Base-by-base conservation (phyloP, 257 asterid genomes). In the Eucommia ulmoides region DNA sequence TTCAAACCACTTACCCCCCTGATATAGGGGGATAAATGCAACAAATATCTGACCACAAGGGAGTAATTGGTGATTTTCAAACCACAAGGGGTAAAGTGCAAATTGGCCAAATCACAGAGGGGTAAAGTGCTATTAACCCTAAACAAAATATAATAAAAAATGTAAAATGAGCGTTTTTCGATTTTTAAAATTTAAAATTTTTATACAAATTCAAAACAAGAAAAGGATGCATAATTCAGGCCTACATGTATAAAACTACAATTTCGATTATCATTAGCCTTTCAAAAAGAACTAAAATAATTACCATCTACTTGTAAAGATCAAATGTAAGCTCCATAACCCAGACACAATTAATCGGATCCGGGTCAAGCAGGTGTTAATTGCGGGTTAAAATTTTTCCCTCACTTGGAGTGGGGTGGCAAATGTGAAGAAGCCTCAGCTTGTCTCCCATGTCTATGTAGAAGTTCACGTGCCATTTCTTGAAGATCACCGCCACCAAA, bases 401-500 rank as follows among this genome's bases (percentile, higher is more conserved):
- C 45, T 59, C 65, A 68, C 48, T 63, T 60, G 33, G 84, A 58
- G 41, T 72, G 78, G 10, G 88, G 74, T 42, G 79, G 79, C 71
- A 69, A 59, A 53, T 59, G 44, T 33, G 79, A 20, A n/a, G 58
- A 5, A 29, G 38, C 38, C 4, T 19, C 20, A 14, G 6, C 23
- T 51, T 72, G 75, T 21, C 72, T 69, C 7, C 77, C 81, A 29
- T 65, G 93, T 46, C 92, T 67, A 59, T 68, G 79, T 33, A 82
- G 69, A 47, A 86, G 86, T 63, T 82, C 91, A 19, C 81, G 76
- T 1, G 91, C 97, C 68, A 87, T 65, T 53, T 83, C 94, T 35
- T 88, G 95, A 48, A 88, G 94, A 59, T 88, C 97, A 5, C 79
- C 82, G 22, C 59, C 50, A 12, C 49, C 35, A 20, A 10, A 23